phyloP scores from a whole-genome alignment of 306 rosid genomes.

The Arachis hypogaea region DNA sequence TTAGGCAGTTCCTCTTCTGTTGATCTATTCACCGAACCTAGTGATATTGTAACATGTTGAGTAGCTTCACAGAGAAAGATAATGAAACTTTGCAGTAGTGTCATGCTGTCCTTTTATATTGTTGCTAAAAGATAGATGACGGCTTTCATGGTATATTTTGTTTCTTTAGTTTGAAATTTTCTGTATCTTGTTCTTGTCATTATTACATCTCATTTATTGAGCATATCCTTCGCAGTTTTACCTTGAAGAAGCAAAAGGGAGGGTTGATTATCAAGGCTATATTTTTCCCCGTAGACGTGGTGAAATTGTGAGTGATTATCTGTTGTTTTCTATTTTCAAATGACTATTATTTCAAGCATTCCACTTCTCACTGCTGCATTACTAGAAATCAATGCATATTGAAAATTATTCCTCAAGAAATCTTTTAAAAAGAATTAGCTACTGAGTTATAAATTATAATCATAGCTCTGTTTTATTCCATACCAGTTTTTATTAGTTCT shows the following conservation, averaged over 20 bases:
- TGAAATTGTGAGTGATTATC: constrained; percentile 62
- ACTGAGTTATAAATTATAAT: constrained; percentile 2
- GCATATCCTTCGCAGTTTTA: constrained; percentile 65
- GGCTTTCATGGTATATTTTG: constrained; percentile 8
- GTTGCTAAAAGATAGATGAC: neutral
- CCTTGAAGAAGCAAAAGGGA: constrained; percentile 90
- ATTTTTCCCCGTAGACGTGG: constrained; percentile 83
- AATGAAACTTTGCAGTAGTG: constrained; percentile 16
- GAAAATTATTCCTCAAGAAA: constrained; percentile 1
- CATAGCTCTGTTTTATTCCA: constrained; percentile 26
- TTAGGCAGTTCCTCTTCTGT: constrained; percentile 1
- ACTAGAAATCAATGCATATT: constrained; percentile 10
- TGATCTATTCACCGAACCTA: constrained; percentile 1
- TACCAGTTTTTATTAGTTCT: neutral
- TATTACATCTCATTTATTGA: constrained; percentile 11
- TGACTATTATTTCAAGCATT: neutral
- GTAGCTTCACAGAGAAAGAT: constrained; percentile 34
- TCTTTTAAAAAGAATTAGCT: constrained; percentile 12
- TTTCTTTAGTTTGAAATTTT: constrained; percentile 7
- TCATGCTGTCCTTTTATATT: neutral
- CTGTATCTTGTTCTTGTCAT: constrained; percentile 17
- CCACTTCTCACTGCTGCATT: neutral
- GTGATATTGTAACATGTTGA: constrained; percentile 17
- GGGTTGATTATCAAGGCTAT: constrained; percentile 92
- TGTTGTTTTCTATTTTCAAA: constrained; percentile 6